A percentile compares a stretch with the other conserved stretches of the same genome.
Conservation (phyloP, 768 basidiomycete genomes). For the Hericium rajendrae region DNA sequence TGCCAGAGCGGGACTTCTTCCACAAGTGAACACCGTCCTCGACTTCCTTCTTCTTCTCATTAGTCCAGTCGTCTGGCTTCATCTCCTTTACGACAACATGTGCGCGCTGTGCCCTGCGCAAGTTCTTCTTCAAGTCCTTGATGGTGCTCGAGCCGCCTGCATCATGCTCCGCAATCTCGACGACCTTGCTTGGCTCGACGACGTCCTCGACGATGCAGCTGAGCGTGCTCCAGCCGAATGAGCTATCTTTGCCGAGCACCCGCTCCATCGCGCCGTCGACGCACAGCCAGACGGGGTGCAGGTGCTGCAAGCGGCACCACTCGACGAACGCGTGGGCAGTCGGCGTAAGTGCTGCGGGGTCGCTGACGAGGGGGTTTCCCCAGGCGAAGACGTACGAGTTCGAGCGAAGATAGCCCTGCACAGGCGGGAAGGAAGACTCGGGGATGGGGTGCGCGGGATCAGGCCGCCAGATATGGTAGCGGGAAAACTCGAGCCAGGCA, state of each 20-base stretch:
- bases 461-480: conserved; percentile 41
- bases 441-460: conserved; percentile 44
- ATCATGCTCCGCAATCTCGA: conserved; percentile 32
- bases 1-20: conserved; percentile 42
- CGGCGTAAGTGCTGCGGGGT: conserved; percentile 29
- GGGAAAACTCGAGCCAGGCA: conserved; percentile 53
- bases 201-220: conserved; percentile 56
- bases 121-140: conserved; percentile 54
- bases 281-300: conserved; percentile 53
- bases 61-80: conserved; percentile 27
- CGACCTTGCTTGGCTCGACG: conserved; percentile 30
- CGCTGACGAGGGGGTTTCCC: conserved; percentile 15
- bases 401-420: conserved; percentile 55
- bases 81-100: conserved; percentile 41
- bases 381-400: conserved; percentile 25
- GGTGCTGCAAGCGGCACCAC: conserved; percentile 30
- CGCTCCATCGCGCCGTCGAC: conserved; percentile 43
- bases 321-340: conserved; percentile 34
- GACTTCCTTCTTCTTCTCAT: conserved; percentile 35
- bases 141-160: conserved; percentile 23
- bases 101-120: conserved; percentile 46
- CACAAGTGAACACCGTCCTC: conserved; percentile 48
- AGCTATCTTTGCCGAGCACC: conserved; percentile 29
- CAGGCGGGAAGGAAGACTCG: conserved; percentile 41
- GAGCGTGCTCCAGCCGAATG: conserved; percentile 49